Conservation (phyloP, 1,284 basidiomycete species). For the Ganoderma resinaceum region DNA sequence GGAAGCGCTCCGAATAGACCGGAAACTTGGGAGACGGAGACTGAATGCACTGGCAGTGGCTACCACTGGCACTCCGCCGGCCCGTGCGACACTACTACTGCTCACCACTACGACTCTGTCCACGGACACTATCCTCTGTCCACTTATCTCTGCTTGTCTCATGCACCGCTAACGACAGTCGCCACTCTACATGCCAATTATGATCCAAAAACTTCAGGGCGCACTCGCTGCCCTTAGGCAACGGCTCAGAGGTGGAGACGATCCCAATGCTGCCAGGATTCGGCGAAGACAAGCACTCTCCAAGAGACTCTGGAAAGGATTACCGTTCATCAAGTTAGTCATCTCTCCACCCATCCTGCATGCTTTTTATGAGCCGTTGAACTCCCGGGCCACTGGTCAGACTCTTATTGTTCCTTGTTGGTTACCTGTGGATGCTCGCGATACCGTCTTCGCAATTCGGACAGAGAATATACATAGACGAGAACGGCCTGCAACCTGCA, state of each 20-base stretch:
- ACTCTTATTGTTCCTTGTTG: constrained; percentile 60
- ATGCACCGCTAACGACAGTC: background rate
- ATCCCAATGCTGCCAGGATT: constrained; percentile 46
- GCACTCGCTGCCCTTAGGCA: background rate
- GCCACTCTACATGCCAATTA: background rate
- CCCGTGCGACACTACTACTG: too few relatives aligned
- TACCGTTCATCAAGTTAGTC: constrained; percentile 24
- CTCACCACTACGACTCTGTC: background rate
- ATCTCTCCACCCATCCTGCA: background rate
- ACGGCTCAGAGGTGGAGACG: constrained; percentile 29
- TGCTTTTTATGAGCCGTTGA: background rate
- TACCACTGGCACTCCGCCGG: too few relatives aligned
- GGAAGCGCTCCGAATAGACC: background rate
- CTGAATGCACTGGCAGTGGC: too few relatives aligned
- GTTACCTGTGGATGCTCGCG: constrained; percentile 78
- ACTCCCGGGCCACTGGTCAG: constrained; percentile 41
- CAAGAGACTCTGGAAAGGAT: constrained; percentile 26
- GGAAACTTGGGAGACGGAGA: background rate
- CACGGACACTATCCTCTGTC: background rate
- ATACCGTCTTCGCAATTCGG: constrained; percentile 75
- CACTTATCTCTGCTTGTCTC: background rate
- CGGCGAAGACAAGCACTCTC: constrained; percentile 47
- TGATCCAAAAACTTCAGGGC: background rate
- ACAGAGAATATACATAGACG: constrained; percentile 83
- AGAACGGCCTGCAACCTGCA: constrained; percentile 91